A percentile compares a stretch with the other conserved stretches of the same genome.
phyloP scores from a whole-genome alignment of 192 early-diverging fungal genomes.

The Umbelopsis vinacea region DNA sequence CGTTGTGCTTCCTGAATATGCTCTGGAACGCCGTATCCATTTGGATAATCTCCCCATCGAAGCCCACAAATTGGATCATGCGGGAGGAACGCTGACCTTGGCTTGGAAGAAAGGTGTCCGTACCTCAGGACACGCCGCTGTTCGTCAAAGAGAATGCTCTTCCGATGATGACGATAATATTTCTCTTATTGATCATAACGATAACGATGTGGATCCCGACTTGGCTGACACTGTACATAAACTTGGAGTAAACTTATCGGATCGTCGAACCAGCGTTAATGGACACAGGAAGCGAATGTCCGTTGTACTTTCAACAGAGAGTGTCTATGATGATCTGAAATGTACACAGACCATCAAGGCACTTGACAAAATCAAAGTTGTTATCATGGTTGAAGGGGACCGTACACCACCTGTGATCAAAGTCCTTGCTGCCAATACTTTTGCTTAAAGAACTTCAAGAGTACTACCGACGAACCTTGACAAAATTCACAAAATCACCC shows the following conservation, averaged over 20 bases:
- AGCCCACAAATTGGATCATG: constrained; percentile 43
- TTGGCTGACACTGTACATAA: constrained; percentile 22
- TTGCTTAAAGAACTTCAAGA: constrained; percentile 8
- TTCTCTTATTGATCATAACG: background rate
- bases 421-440: constrained; percentile 58
- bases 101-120: constrained; percentile 52
- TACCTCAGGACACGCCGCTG: background rate
- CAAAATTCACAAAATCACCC: background rate
- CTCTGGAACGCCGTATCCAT: constrained; percentile 71
- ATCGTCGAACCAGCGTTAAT: constrained; percentile 7
- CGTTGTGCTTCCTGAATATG: constrained; percentile 70
- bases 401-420: constrained; percentile 60
- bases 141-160: background rate
- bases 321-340: constrained; percentile 22
- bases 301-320: constrained; percentile 30
- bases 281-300: constrained; percentile 27
- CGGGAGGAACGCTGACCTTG: constrained; percentile 41
- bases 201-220: constrained; percentile 3
- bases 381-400: constrained; percentile 52
- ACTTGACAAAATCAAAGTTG: constrained; percentile 47
- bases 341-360: constrained; percentile 45
- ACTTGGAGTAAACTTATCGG: constrained; percentile 18
- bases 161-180: constrained; percentile 5
- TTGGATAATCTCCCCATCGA: constrained; percentile 55
- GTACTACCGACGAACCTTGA: background rate